Percentiles rank a stretch among this genome's conserved stretches.
Conservation (phyloP, 345 rosid genomes). For the Cochlearia excelsa region DNA sequence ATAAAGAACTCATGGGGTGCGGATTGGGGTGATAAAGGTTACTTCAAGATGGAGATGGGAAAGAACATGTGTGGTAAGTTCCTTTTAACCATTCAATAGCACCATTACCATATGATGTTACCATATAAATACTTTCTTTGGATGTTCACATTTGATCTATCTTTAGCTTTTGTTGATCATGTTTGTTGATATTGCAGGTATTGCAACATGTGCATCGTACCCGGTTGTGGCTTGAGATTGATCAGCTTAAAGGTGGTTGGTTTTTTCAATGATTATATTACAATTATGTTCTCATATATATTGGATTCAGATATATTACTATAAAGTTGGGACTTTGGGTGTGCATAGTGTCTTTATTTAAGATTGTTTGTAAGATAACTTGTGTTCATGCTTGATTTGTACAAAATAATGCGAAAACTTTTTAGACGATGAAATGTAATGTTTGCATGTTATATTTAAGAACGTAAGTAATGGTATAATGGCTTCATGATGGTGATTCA, state of each 20-base stretch:
- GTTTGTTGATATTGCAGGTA: slow-evolving; percentile 47
- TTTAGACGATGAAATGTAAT: too few relatives aligned
- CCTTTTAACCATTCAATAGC: slow-evolving; percentile 10
- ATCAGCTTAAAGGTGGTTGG: slow-evolving; percentile 18
- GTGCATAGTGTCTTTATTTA: slow-evolving; percentile 22
- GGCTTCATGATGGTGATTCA: too few relatives aligned
- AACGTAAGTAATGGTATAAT: too few relatives aligned
- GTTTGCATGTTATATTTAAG: too few relatives aligned
- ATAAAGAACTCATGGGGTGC: slow-evolving; percentile 93
- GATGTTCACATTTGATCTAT: background rate
- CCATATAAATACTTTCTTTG: background rate
- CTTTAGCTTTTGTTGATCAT: slow-evolving; percentile 6
- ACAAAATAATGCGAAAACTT: too few relatives aligned
- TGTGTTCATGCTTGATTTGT: too few relatives aligned
- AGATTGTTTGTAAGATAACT: slow-evolving; percentile 29
- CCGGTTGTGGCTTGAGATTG: slow-evolving; percentile 60
- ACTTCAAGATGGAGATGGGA: slow-evolving; percentile 94
- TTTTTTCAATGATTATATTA: slow-evolving; percentile 6
- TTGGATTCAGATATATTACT: slow-evolving; percentile 18
- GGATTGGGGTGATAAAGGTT: slow-evolving; percentile 75
- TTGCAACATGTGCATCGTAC: slow-evolving; percentile 92
- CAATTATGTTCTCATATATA: slow-evolving; percentile 9
- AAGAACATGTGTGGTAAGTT: slow-evolving; percentile 96
- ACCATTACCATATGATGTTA: background rate
- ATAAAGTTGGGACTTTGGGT: slow-evolving; percentile 15